Evolutionary conservation across 768 basidiomycete genomes (phyloP), one percentile per base, ranked within the genome.

Genomic region (Holtermanniella nyarrowii): DNA sequence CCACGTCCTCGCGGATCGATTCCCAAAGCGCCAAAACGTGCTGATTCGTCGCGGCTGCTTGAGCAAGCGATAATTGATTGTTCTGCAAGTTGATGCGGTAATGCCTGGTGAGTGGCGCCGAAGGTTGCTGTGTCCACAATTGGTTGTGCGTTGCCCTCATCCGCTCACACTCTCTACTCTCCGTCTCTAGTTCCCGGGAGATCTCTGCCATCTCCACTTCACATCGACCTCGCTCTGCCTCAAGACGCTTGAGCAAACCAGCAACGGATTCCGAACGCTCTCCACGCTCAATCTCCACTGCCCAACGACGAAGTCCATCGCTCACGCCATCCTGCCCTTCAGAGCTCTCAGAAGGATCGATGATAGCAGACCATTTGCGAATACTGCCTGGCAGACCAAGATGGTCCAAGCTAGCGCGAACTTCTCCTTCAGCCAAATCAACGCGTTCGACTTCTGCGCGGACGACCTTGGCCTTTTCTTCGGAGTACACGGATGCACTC

Each of bases 391-490:
- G 84, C 26, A 97, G 78, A 0, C 86, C 86, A 55, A 91, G 75
- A 24, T 82, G 81, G 44, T 93, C 90, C 47, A 97, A 69, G 21
- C 82, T 81, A 44, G 85, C 85, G 57, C 80, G 75, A 26, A 80
- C 79, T 69, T 91, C 87, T 4, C 77, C 84, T 64, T 95, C 89
- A 0, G 85, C 83, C 21, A 80, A 75, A 56, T 96, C 91, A 0
- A 82, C 84, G 48, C 82, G 80, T 75, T 96, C 93, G 5, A 85
- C 86, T 69, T 97, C 90, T 4, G 77, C 80, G 39, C 95, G 78
- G 5, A 90, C 88, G 23, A 87, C 67, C 72, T 99, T 97, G 20
- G 93, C 95, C 74, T 97, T 97, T 74, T 99, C 95, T 71, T 99
- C 95, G 0, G 89, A 93, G 71, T 99, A 99, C 13, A 99, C 82